Conservation (phyloP, 352 stramenopile genomes). For the Phytophthora constricta region DNA sequence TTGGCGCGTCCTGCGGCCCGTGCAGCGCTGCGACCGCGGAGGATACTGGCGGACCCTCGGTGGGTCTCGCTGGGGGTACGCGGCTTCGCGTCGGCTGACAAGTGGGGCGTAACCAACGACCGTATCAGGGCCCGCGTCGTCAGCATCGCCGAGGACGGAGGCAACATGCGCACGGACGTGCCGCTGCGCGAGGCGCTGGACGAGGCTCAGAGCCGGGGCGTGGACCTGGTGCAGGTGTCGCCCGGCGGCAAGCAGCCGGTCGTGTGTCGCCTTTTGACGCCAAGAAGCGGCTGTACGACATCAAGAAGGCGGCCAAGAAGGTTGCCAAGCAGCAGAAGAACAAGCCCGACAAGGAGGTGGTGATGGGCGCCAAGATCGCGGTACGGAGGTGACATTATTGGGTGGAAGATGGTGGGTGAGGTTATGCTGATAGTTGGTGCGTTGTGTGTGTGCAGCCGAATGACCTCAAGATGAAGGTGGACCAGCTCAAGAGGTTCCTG, state of each 20-base stretch:
- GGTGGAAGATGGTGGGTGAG: background rate
- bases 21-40: slow-evolving; percentile 12
- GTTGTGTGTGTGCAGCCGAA: slow-evolving; percentile 43
- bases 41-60: slow-evolving; percentile 2
- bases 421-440: background rate
- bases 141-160: slow-evolving; percentile 61
- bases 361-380: slow-evolving; percentile 75
- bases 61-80: slow-evolving; percentile 9
- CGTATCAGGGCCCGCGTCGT: slow-evolving; percentile 62
- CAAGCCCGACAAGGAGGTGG: slow-evolving; percentile 78
- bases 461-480: slow-evolving; percentile 76
- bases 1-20: slow-evolving; percentile 6
- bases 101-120: slow-evolving; percentile 69
- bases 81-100: slow-evolving; percentile 43
- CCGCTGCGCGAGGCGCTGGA: slow-evolving; percentile 59
- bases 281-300: slow-evolving; percentile 73
- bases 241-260: slow-evolving; percentile 38
- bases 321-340: slow-evolving; percentile 60
- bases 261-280: slow-evolving; percentile 78
- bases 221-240: slow-evolving; percentile 84
- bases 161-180: slow-evolving; percentile 55
- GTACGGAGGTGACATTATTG: slow-evolving; percentile 39
- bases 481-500: slow-evolving; percentile 73
- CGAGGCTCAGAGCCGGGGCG: slow-evolving; percentile 48
- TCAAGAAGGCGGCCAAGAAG: slow-evolving; percentile 79